These are phyloP conservation scores for Phytophthora syringae DNA, from an alignment of 352 stramenopile genomes.

Conservation along the genomic window DNA sequence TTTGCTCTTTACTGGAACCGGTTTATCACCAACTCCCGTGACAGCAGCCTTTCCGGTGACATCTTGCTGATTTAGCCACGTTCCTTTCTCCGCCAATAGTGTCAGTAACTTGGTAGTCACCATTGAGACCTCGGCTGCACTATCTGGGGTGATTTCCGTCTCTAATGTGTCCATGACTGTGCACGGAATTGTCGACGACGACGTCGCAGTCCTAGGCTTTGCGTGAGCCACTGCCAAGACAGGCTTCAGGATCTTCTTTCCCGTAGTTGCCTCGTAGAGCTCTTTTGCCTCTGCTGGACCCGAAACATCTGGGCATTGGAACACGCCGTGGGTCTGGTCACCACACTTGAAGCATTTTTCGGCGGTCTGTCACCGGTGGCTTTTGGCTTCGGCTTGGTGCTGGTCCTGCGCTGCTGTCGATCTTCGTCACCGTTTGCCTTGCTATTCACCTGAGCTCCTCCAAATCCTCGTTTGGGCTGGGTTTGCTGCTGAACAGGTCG, in stretches of 20 bases:
- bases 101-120: slow-evolving; percentile 18
- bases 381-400: background rate
- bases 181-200: slow-evolving; percentile 4
- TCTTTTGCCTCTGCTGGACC: slow-evolving; percentile 9
- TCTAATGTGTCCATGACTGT: slow-evolving; percentile 8
- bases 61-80: background rate
- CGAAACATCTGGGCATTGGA: slow-evolving; percentile 5
- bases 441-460: background rate
- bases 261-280: slow-evolving; percentile 7
- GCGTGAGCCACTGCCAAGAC: slow-evolving; percentile 2
- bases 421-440: background rate
- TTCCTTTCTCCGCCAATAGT: background rate
- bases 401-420: background rate
- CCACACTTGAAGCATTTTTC: slow-evolving; percentile 14
- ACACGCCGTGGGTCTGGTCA: slow-evolving; percentile 11
- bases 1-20: slow-evolving; percentile 17
- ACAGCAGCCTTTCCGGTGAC: background rate
- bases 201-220: background rate
- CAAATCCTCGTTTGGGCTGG: background rate
- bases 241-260: slow-evolving; percentile 13
- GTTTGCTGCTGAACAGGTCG: background rate
- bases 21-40: slow-evolving; percentile 7
- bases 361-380: background rate
- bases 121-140: slow-evolving; percentile 14
- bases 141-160: slow-evolving; percentile 9